A percentile compares a stretch with the other conserved stretches of the same genome.
Conservation (phyloP, 2,329 filamentous ascomycete genomes). For the Colletotrichum sp. region DNA sequence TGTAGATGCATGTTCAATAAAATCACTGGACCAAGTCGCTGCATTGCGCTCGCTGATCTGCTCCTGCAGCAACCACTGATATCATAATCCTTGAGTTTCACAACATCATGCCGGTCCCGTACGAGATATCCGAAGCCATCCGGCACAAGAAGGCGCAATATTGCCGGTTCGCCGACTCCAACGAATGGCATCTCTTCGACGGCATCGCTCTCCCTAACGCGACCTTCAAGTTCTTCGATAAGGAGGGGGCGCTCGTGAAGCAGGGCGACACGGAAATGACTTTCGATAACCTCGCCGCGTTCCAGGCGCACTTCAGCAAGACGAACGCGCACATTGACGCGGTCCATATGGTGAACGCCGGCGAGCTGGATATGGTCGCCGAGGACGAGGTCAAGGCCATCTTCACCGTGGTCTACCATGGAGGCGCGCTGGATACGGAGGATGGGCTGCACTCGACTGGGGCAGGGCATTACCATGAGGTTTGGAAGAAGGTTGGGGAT, state of each 20-base stretch:
- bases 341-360: constrained; percentile 1
- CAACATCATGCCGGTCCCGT: neutral
- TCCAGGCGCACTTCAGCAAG: neutral
- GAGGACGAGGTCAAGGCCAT: constrained; percentile 21
- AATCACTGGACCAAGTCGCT: neutral
- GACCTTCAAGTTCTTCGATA: neutral
- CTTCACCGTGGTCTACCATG: neutral
- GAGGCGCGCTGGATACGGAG: neutral
- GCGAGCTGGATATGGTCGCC: constrained; percentile 3
- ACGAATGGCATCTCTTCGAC: constrained; percentile 10
- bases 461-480: constrained; percentile 20
- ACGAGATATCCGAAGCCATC: constrained; percentile 17
- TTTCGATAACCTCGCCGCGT: neutral
- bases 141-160: constrained; percentile 21
- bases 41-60: neutral
- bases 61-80: neutral
- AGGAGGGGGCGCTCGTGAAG: neutral
- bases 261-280: neutral
- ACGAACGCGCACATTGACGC: neutral
- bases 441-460: neutral
- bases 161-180: constrained; percentile 19
- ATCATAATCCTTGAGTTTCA: neutral
- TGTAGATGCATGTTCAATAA: neutral
- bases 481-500: constrained; percentile 1
- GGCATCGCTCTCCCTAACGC: constrained; percentile 14